Conservation (phyloP, 257 asterid species). For the Cinchona pubescens region DNA sequence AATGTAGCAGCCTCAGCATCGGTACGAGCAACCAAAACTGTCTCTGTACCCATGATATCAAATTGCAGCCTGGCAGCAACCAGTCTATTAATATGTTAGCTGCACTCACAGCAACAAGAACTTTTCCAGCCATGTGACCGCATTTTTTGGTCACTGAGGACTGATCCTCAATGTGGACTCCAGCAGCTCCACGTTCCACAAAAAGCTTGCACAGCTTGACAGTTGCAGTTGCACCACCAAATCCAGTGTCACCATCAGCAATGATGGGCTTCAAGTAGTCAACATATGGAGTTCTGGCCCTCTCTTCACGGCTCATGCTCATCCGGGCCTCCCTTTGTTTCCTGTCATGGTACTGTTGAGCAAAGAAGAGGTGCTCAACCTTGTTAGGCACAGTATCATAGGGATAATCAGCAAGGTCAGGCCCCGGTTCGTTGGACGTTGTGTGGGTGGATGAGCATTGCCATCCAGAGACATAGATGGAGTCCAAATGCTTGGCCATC, state of each 20-base stretch:
- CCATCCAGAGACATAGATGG: constrained; percentile 96
- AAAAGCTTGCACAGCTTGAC: constrained; percentile 89
- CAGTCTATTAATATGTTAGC: constrained; percentile 83
- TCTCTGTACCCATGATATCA: constrained; percentile 91
- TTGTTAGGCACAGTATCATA: constrained; percentile 97
- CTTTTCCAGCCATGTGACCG: constrained; percentile 98
- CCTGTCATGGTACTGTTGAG: constrained; percentile 92
- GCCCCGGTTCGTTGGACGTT: constrained; percentile 91
- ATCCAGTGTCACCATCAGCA: constrained; percentile 97
- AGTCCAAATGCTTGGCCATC: constrained; percentile 93
- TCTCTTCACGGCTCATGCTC: constrained; percentile 72
- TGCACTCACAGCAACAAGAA: constrained; percentile 80
- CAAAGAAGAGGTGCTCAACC: constrained; percentile 88
- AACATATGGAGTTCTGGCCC: constrained; percentile 63
- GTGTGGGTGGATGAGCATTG: constrained; percentile 99
- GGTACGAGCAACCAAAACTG: constrained; percentile 82
- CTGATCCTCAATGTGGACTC: constrained; percentile 96
- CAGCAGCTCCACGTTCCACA: constrained; percentile 98
- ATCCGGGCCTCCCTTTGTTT: constrained; percentile 91
- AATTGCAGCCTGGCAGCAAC: constrained; percentile 94
- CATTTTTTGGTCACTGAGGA: constrained; percentile 89
- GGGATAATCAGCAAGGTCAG: constrained; percentile 95
- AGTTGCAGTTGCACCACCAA: constrained; percentile 97
- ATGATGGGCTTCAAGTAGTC: constrained; percentile 90
- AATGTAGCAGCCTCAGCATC: constrained; percentile 89